Percentiles rank a stretch among this genome's conserved stretches.
These are phyloP conservation scores for Dysphania ambrosioides DNA, from an alignment of 148 eudicot genomes.

Conservation along the genomic window DNA sequence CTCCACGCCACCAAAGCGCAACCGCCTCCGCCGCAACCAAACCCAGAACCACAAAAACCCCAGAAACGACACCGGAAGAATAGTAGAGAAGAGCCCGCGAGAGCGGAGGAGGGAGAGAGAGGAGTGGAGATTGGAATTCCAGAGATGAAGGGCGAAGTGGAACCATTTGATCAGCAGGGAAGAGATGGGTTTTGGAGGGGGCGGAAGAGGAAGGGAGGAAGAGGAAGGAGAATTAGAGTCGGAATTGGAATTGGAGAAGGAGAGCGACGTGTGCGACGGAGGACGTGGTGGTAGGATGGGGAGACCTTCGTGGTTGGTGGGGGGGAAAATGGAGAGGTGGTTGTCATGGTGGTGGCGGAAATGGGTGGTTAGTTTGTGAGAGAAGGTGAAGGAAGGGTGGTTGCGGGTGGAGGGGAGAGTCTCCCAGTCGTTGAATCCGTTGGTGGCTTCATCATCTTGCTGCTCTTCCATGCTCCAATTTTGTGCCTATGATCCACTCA, in stretches of 20 bases:
- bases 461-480: slow-evolving; percentile 15
- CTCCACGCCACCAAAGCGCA: background rate
- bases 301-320: slow-evolving; percentile 47
- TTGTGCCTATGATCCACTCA: background rate
- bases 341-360: background rate
- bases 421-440: slow-evolving; percentile 12
- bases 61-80: slow-evolving; percentile 15
- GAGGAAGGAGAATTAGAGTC: background rate
- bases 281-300: slow-evolving; percentile 22
- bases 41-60: slow-evolving; percentile 23
- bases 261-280: slow-evolving; percentile 6
- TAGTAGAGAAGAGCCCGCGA: slow-evolving; percentile 9
- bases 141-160: slow-evolving; percentile 31
- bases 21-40: slow-evolving; percentile 15
- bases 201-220: slow-evolving; percentile 12
- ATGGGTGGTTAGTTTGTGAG: background rate
- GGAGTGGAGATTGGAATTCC: slow-evolving; percentile 27
- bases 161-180: slow-evolving; percentile 20
- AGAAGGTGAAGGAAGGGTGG: background rate
- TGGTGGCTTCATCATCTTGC: background rate
- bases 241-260: slow-evolving; percentile 1
- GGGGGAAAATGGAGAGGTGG: slow-evolving; percentile 36
- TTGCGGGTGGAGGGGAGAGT: slow-evolving; percentile 8
- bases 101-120: background rate
- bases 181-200: slow-evolving; percentile 3